Evolutionary conservation across 2,329 filamentous ascomycete genomes (phyloP), one percentile per base, ranked within the genome.

Genomic region (Lecanicillium sp.): DNA sequence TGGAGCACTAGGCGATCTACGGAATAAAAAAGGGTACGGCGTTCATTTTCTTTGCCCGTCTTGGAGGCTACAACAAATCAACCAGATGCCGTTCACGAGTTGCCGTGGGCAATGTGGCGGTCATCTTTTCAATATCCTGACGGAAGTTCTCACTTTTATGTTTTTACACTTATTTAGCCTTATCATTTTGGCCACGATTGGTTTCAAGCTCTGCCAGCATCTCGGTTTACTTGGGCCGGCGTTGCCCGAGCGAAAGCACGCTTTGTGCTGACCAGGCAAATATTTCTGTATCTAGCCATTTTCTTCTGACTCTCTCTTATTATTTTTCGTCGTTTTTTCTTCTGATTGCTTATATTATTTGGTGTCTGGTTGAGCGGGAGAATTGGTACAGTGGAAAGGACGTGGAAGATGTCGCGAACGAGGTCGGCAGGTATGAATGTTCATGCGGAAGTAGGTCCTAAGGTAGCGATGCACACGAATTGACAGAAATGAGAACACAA

Each of bases 151-250:
- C 63, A 26, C n/a, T 33, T 10, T n/a, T 27, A 33, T 24, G 36
- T 19, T 14, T 46, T 14, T 40, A 5, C 20, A 35, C 21, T 15
- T 30, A 24, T 40, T 40, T 40, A 40, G 21, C 36, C 27, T 33
- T 32, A 32, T 39, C 29, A 48, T 36, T 23, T 35, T 36, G 35
- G 40, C 41, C 19, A 44, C 27, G 21, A 23, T 40, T 26, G 33
- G 33, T 24, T 26, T 14, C 21, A 14, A 20, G 15, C 19, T 43
- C 45, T 49, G 43, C 39, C 48, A 48, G 43, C 49, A 39, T 51
- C 43, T 38, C 40, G 44, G 11, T 12, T 55, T 54, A 58, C 56
- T 54, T 54, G 52, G 55, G 52, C 55, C 36, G 56, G 57, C 63
- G 63, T 62, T 61, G 19, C 17, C 21, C 14, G 8, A 41, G 23